Evolutionary conservation across 1,139 yeast species (phyloP), one percentile per base, ranked within the genome.

Genomic region (Kodamaea anthophila): DNA sequence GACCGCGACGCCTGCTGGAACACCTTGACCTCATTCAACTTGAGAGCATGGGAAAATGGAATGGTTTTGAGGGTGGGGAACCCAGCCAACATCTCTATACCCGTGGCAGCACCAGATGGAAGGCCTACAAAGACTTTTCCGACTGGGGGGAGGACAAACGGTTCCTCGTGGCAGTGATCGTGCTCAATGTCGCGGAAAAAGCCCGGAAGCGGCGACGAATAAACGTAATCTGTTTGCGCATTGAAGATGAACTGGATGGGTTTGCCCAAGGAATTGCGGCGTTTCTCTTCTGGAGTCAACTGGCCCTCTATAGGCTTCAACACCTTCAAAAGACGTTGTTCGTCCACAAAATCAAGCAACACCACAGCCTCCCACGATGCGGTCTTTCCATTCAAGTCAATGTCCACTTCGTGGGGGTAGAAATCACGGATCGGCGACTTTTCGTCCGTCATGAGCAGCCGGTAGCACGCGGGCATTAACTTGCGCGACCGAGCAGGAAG

Each of bases 311-410:
- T 55, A 2, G 94, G 82, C 28, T 60, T 66, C 29, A 93, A 74
- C 1, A 91, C 88, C 3, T 67, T 74, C 30, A 83, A 60, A 37
- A 91, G 67, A 38, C 91, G 70, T 20, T 72, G 60, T 47, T 83
- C 88, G 43, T 93, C 97, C 31, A 91, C 96, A 65, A 93, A 93
- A 9, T 94, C 82, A 39, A 91, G 72, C 49, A 86, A 74, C n/a
- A 91, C 96, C 33, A 91, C 96, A 6, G 97, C 97, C 60, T 91
- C 98, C 99, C 99, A 91, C 29, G 85, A 80, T 5, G 94, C 94
- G 33, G 88, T 84, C 53, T 91, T 93, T 30, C 97, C 98, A 51
- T 91, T 93, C 73, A 78, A 68, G 58, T 93, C 98, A 28, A 86
- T 70, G 33, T 79, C 88, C 39, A 91, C 95, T 39, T 85, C 86